phyloP scores from a whole-genome alignment of 352 stramenopile genomes.

The Peronosclerospora sorghi region DNA sequence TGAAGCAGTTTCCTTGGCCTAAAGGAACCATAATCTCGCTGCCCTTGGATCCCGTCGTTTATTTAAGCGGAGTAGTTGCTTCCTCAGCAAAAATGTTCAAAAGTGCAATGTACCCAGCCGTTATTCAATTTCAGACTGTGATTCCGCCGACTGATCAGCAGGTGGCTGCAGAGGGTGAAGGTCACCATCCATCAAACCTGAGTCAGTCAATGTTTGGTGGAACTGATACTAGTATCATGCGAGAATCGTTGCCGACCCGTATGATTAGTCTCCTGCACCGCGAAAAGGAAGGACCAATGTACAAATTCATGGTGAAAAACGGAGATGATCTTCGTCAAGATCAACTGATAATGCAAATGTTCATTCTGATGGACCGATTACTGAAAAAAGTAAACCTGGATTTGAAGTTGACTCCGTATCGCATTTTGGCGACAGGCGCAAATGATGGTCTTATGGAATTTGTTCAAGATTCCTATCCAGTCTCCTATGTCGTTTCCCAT shows the following conservation, averaged over 20 bases:
- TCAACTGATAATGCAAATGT: conserved; percentile 99
- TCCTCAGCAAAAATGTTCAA: conserved; percentile 95
- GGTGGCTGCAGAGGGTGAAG: conserved; percentile 10
- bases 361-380: conserved; percentile 98
- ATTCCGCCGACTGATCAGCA: conserved; percentile 38
- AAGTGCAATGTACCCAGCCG: conserved; percentile 94
- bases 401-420: conserved; percentile 95
- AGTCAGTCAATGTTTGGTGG: conserved; percentile 41
- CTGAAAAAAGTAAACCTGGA: conserved; percentile 98
- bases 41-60: conserved; percentile 76
- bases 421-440: conserved; percentile 76
- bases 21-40: conserved; percentile 75
- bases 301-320: conserved; percentile 99
- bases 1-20: conserved; percentile 81
- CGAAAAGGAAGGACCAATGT: conserved; percentile 78
- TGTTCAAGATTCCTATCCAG: conserved; percentile 90
- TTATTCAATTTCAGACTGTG: conserved; percentile 92
- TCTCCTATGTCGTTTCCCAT: conserved; percentile 93
- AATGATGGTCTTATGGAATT: conserved; percentile 96
- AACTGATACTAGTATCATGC: conserved; percentile 39
- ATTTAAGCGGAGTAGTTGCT: conserved; percentile 84
- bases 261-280: conserved; percentile 72
- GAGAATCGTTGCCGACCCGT: conserved; percentile 60
- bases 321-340: conserved; percentile 99
- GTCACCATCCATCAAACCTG: conserved; percentile 14